Base-by-base conservation (phyloP, 495 filamentous ascomycete genomes). In the Staphylotrichum tortipilum region DNA sequence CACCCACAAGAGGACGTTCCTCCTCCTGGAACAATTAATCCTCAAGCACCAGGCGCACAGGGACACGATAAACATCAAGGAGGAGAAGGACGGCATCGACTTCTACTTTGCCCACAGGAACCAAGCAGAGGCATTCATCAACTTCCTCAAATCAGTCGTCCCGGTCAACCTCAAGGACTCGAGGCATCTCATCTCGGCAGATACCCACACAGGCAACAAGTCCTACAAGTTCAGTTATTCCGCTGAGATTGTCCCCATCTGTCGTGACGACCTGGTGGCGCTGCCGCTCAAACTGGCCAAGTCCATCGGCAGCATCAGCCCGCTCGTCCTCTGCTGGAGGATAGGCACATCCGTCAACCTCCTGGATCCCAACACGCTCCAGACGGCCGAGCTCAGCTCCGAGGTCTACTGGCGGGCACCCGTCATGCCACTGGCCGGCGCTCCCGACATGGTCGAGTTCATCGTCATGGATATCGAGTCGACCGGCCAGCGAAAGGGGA, bases 11-110 rank as follows among this genome's bases (percentile, higher is more conserved):
- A 78, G 94, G 53, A 97, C 92, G 5, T 97, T 99, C 70, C 70
- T 97, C 7, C 94, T 87, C 68, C 85, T 98, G 14, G 94, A 99
- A 59, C 94, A 99, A 68, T 74, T 97, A 22, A 95, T 99, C 63
- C 72, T 99, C 24, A 95, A 94, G 70, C 85, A 95, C 61, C 78
- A 79, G 24, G 92, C 91, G 3, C 92, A 99, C 64, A 82, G 81
- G 54, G 90, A 99, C 53, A 87, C 90, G 1, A 85, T 94, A 64
- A 97, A 95, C 66, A 97, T 98, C 67, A 95, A 94, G 59, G 92
- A 98, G 61, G 83, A 84, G 8, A 87, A 85, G 63, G 84, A 95
- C 59, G 94, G 94, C 17, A 78, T 99, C 38, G 94, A 99, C 62
- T 99, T 99, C 65, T 97, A 80, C 75, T 99, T 86, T 61, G 73